Evolutionary conservation across 495 filamentous ascomycete genomes (phyloP), one percentile per base, ranked within the genome.

Genomic region (Penicillium dipodomyicola): DNA sequence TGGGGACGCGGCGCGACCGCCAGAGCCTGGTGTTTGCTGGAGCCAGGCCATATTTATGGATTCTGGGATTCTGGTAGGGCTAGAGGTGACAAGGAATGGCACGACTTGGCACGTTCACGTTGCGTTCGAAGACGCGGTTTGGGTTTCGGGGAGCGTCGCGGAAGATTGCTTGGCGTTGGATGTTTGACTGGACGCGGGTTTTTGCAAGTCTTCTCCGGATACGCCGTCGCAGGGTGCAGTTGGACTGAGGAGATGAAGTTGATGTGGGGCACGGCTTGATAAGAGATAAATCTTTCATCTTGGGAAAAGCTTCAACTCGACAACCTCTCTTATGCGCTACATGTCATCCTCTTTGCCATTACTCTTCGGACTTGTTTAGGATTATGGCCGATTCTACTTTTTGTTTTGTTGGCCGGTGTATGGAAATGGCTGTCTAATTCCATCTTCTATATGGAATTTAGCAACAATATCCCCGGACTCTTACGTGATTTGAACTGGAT

Each of bases 1-100:
- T 65, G 79, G 61, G 64, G 56, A 71, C 6, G 51, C 47, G n/a
- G 68, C 56, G 41, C 64, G 65, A 70, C 54, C 63, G 69, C 33
- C 67, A 63, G 50, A 70, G 75, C 29, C 70, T 52, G 40, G 58
- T 61, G 64, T 65, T 32, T 61, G 60, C 25, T 35, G 49, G 15
- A 41, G 20, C 61, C 64, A 69, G 9, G 64, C 61, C 64, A 68
- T 65, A 3, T 30, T 52, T 42, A 25, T 25, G 10, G 4, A 2
- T 27, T 27, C 8, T n/a, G 14, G 5, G n/a, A 8, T 8, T 19
- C 11, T 29, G 14, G 15, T 37, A 10, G 27, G n/a, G 27, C 25
- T 47, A 25, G 23, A 10, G 2, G 15, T 17, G 35, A 46, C 27
- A 19, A 29, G 23, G 6, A 17, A 25, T 10, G 44, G 19, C 6